These are phyloP conservation scores for Neofusicoccum ribis DNA, from an alignment of 2,329 filamentous ascomycete genomes.

Conservation along the genomic window DNA sequence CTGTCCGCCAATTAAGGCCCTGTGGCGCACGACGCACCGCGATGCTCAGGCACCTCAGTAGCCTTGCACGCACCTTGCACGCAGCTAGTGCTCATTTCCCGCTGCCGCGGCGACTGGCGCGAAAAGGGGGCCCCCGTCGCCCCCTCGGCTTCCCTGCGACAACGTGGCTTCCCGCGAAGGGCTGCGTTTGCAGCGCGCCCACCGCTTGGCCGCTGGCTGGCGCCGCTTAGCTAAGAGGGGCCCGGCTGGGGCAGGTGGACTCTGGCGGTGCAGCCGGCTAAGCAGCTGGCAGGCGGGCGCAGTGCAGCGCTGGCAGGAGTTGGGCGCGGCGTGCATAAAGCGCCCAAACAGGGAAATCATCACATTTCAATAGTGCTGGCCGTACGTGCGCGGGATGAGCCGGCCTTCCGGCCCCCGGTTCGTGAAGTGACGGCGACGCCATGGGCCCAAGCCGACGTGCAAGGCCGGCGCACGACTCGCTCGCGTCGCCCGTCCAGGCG, in stretches of 20 bases:
- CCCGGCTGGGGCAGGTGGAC: not conserved
- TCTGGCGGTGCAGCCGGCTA: not conserved
- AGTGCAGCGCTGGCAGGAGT: not conserved
- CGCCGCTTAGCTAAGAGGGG: not conserved
- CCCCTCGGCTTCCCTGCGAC: constrained; percentile 13
- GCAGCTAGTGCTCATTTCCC: constrained; percentile 17
- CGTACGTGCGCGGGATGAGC: constrained; percentile 16
- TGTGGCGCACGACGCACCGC: constrained; percentile 9
- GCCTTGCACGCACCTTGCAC: not conserved
- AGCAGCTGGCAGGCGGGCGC: not conserved
- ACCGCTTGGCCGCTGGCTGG: not conserved
- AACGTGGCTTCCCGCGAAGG: constrained; percentile 19
- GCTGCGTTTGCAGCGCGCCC: constrained; percentile 10
- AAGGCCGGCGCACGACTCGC: constrained; percentile 10
- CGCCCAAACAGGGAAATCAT: constrained; percentile 16
- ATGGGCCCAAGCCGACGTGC: not conserved
- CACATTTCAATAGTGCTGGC: constrained; percentile 11
- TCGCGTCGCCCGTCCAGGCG: not conserved
- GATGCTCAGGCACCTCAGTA: constrained; percentile 3
- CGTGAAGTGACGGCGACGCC: constrained; percentile 3
- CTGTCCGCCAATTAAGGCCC: constrained; percentile 4
- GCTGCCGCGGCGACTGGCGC: constrained; percentile 5
- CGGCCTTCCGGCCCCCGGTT: constrained; percentile 8
- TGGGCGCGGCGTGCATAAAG: constrained; percentile 13
- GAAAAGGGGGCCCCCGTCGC: constrained; percentile 7